phyloP scores from a whole-genome alignment of 805 yeast genomes.

The Candida sonorensis region DNA sequence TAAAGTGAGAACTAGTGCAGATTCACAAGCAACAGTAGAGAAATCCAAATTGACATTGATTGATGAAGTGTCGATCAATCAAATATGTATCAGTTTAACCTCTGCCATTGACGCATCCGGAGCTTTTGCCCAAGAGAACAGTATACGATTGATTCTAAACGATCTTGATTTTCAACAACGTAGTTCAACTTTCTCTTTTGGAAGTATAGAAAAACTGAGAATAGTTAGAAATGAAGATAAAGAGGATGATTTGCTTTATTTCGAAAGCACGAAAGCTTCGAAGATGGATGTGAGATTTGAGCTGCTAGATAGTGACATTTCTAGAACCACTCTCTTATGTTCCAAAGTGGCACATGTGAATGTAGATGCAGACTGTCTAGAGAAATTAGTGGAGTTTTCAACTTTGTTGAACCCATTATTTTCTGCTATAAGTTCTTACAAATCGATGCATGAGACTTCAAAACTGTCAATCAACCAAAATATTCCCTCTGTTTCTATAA shows the following conservation, averaged over 20 bases:
- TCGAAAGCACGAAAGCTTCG: constrained; percentile 21
- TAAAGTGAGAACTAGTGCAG: too few species aligned
- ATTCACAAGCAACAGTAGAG: too few species aligned
- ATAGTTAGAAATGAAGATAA: constrained; percentile 14
- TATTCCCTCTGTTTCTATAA: constrained; percentile 1
- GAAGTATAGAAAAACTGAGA: constrained; percentile 36
- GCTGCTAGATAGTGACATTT: constrained; percentile 23
- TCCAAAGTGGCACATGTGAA: constrained; percentile 33
- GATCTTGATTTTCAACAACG: constrained; percentile 38
- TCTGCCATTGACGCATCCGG: constrained; percentile 40
- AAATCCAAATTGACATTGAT: constrained; percentile 24
- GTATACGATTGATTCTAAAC: constrained; percentile 21
- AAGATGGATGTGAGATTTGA: constrained; percentile 53
- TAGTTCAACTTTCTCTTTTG: constrained; percentile 35
- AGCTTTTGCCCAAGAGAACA: constrained; percentile 29
- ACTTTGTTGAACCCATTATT: constrained; percentile 12
- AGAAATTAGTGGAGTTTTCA: constrained; percentile 6
- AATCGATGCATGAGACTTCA: too few species aligned
- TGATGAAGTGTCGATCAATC: constrained; percentile 31
- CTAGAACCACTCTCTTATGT: constrained; percentile 33
- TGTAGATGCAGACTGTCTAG: constrained; percentile 9
- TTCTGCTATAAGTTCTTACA: too few species aligned
- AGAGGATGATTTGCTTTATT: constrained; percentile 16
- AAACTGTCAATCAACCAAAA: too few species aligned
- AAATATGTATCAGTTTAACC: constrained; percentile 35